Conservation (phyloP, 768 basidiomycete genomes). For the Lentinula edodes region DNA sequence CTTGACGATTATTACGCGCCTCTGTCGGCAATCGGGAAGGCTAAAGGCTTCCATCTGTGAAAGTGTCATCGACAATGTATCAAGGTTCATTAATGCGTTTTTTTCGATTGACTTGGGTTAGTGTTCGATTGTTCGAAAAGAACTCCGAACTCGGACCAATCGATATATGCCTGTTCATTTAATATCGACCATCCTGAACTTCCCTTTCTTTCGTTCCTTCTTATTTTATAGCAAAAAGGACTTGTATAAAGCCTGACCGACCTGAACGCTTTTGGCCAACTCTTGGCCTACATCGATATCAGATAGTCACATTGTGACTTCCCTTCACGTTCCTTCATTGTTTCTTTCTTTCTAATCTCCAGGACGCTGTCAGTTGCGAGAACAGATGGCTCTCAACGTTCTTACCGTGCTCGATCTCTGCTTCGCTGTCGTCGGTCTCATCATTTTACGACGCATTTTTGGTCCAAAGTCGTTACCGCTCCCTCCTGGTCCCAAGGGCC, state of each 20-base stretch:
- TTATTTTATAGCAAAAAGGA: neutral
- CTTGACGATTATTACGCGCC: slow-evolving; percentile 36
- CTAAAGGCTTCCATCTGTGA: slow-evolving; percentile 17
- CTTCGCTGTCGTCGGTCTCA: slow-evolving; percentile 26
- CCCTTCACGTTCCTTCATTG: neutral
- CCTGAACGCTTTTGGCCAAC: too few species aligned
- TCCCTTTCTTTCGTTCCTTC: neutral
- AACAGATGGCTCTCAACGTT: slow-evolving; percentile 4
- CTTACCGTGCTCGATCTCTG: slow-evolving; percentile 25
- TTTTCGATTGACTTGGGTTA: neutral
- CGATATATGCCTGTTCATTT: slow-evolving; percentile 17
- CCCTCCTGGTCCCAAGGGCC: slow-evolving; percentile 31
- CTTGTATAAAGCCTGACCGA: neutral
- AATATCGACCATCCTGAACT: neutral
- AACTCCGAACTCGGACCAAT: slow-evolving; percentile 17
- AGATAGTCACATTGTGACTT: neutral
- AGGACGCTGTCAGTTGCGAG: neutral
- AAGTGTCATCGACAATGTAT: neutral
- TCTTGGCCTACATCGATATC: neutral
- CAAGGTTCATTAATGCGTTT: neutral
- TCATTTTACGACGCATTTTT: slow-evolving; percentile 28
- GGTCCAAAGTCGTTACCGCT: slow-evolving; percentile 35
- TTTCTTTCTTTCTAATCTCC: neutral
- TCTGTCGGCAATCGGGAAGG: slow-evolving; percentile 28
- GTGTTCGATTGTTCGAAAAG: neutral